phyloP scores from a whole-genome alignment of 2,329 filamentous ascomycete species.

The Aspergillus sergii region DNA sequence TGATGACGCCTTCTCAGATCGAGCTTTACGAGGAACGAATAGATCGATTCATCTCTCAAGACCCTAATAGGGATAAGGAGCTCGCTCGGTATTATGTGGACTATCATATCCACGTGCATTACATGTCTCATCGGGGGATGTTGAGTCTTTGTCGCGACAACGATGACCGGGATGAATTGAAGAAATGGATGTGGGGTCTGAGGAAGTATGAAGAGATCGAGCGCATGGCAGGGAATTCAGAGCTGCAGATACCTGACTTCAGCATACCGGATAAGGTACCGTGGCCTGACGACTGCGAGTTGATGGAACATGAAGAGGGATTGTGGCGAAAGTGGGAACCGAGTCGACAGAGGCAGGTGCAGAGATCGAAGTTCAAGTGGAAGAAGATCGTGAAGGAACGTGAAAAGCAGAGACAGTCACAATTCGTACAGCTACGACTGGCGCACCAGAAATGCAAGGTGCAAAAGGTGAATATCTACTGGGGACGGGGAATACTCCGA shows the following conservation, averaged over 20 bases:
- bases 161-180: conserved; percentile 30
- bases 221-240: no score
- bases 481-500: background rate
- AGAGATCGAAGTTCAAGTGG: conserved; percentile 14
- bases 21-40: conserved; percentile 13
- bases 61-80: conserved; percentile 13
- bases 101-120: conserved; percentile 38
- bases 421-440: background rate
- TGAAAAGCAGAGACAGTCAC: conserved; percentile 4
- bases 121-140: conserved; percentile 23
- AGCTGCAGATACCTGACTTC: background rate
- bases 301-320: conserved; percentile 15
- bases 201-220: background rate
- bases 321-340: conserved; percentile 15
- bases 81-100: conserved; percentile 35
- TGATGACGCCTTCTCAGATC: conserved; percentile 7
- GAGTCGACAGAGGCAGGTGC: conserved; percentile 9
- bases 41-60: conserved; percentile 1
- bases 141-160: conserved; percentile 33
- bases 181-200: conserved; percentile 20
- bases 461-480: background rate
- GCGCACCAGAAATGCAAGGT: background rate
- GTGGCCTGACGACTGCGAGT: conserved; percentile 8
- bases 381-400: conserved; percentile 16
- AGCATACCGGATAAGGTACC: background rate